Conservation (phyloP, 176 grass and related monocot genomes). For the Raddia guianensis region DNA sequence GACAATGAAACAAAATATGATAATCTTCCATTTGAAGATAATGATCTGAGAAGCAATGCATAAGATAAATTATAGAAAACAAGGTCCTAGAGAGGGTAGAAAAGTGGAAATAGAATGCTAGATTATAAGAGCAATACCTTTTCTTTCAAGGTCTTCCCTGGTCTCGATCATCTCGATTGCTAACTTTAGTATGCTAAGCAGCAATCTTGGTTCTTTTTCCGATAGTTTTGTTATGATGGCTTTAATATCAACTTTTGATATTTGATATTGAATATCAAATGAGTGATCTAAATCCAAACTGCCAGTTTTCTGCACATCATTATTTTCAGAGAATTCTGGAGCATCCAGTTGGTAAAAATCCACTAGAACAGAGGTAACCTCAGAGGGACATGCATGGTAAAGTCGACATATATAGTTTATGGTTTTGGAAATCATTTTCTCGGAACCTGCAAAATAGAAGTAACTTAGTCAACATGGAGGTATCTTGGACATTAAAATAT, state of each 20-base stretch:
- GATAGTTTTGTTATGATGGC: conserved; percentile 57
- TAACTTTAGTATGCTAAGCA: conserved; percentile 69
- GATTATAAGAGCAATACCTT: conserved; percentile 44
- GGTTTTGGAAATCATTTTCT: conserved; percentile 51
- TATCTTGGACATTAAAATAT: conserved; percentile 22
- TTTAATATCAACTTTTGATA: conserved; percentile 60
- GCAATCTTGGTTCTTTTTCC: conserved; percentile 76
- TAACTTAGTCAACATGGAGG: conserved; percentile 20
- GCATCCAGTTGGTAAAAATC: conserved; percentile 60
- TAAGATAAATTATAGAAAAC: conserved; percentile 20
- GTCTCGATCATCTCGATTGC: conserved; percentile 73
- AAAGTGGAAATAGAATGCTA: conserved; percentile 1
- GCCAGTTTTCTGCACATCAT: conserved; percentile 45
- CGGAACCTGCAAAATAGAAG: conserved; percentile 58
- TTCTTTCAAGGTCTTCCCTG: conserved; percentile 42
- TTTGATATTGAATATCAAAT: conserved; percentile 30
- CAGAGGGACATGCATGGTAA: conserved; percentile 66
- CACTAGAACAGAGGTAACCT: conserved; percentile 69
- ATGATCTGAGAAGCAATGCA: conserved; percentile 22
- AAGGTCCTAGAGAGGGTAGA: conserved; percentile 1
- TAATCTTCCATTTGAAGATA: background rate
- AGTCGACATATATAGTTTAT: conserved; percentile 57
- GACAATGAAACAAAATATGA: background rate
- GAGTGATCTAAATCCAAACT: conserved; percentile 40
- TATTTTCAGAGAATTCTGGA: conserved; percentile 44